Conservation (phyloP, 768 basidiomycete species). For the Dacryopinax primogenitus region DNA sequence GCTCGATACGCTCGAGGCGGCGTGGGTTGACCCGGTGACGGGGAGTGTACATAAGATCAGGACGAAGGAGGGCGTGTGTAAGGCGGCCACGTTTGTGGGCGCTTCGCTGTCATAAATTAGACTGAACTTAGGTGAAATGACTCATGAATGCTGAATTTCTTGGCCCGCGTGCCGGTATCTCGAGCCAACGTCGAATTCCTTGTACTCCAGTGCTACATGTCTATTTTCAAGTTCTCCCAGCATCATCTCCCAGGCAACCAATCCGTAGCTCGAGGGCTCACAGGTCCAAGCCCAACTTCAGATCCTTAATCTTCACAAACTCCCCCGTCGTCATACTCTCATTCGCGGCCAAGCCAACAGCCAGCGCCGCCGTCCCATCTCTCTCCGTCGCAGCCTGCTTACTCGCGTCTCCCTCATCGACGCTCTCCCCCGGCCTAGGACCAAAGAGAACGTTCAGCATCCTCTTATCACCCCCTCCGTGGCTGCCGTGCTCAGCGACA, state of each 20-base stretch:
- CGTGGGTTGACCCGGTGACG: slow-evolving; percentile 79
- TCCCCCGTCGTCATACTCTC: slow-evolving; percentile 38
- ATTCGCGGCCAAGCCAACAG: slow-evolving; percentile 38
- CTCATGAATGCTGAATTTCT: no score
- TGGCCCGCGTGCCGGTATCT: no score
- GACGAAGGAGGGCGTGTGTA: slow-evolving; percentile 67
- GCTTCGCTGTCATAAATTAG: slow-evolving; percentile 72
- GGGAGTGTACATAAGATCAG: slow-evolving; percentile 71
- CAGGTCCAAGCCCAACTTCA: slow-evolving; percentile 13
- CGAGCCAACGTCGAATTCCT: no score
- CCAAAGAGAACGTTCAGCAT: slow-evolving; percentile 40
- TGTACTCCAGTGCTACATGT: background rate
- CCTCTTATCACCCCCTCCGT: slow-evolving; percentile 38
- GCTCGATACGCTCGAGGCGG: slow-evolving; percentile 72
- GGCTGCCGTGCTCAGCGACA: slow-evolving; percentile 32
- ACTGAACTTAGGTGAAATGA: background rate
- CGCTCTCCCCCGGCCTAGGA: slow-evolving; percentile 32
- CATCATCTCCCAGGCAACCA: background rate
- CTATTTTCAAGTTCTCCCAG: background rate
- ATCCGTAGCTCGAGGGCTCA: background rate
- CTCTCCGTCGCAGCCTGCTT: slow-evolving; percentile 37
- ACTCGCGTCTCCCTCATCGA: slow-evolving; percentile 34
- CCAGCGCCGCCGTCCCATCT: slow-evolving; percentile 38
- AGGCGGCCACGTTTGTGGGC: slow-evolving; percentile 68
- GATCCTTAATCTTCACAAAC: slow-evolving; percentile 30